Percentiles rank a stretch among this genome's conserved stretches.
phyloP scores from a whole-genome alignment of 1,284 basidiomycete species.

The Rhizoctonia solani region DNA sequence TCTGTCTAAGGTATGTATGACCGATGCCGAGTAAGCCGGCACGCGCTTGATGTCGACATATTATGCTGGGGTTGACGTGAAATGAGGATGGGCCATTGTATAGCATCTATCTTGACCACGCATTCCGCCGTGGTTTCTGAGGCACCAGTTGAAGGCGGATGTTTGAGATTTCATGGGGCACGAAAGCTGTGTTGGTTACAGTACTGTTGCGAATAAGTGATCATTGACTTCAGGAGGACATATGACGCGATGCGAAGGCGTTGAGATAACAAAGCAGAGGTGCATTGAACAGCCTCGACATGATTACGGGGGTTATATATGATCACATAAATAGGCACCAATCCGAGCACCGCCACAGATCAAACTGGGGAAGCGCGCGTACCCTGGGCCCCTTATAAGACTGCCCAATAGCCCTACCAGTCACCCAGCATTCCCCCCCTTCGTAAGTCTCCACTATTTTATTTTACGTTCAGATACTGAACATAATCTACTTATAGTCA shows the following conservation, averaged over 20 bases:
- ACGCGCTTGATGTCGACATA: too few species aligned
- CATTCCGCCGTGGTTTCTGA: background rate
- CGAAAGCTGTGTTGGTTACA: conserved; percentile 1
- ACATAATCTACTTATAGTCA: background rate
- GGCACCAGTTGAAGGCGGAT: background rate
- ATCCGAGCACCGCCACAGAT: conserved; percentile 25
- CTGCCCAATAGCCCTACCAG: background rate
- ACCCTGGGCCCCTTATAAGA: conserved; percentile 35
- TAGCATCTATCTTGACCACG: background rate
- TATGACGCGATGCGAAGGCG: background rate
- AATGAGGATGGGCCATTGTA: background rate
- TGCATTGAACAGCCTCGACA: background rate
- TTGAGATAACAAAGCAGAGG: background rate
- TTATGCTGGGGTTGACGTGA: too few species aligned
- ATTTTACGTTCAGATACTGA: background rate
- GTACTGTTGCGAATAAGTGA: background rate
- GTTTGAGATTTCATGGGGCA: conserved; percentile 16
- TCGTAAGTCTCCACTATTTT: conserved; percentile 7
- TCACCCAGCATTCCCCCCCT: conserved; percentile 25
- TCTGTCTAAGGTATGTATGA: background rate
- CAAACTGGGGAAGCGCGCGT: conserved; percentile 32
- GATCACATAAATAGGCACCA: conserved; percentile 16
- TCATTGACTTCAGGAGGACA: background rate
- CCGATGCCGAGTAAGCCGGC: background rate
- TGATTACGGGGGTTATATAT: conserved; percentile 1